Conservation (phyloP, 2,329 filamentous ascomycete species). For the Claviceps sp. region DNA sequence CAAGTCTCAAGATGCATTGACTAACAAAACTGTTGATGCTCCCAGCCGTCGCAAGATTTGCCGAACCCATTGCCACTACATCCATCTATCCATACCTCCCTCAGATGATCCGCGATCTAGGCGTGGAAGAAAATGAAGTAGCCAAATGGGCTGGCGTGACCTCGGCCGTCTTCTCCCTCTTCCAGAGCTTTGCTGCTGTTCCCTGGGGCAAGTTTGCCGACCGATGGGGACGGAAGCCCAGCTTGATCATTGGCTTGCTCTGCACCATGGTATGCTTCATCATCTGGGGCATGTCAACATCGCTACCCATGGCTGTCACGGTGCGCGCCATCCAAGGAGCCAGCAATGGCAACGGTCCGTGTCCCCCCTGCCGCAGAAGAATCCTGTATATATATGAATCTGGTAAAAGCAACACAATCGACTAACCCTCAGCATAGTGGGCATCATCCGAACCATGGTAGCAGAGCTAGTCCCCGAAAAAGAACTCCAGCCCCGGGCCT, state of each 20-base stretch:
- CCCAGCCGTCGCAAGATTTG: slow-evolving; percentile 62
- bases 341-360: slow-evolving; percentile 68
- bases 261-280: slow-evolving; percentile 74
- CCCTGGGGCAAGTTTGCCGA: slow-evolving; percentile 70
- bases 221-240: slow-evolving; percentile 64
- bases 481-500: slow-evolving; percentile 76
- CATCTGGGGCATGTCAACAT: slow-evolving; percentile 72
- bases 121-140: slow-evolving; percentile 55
- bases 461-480: slow-evolving; percentile 84
- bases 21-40: background rate
- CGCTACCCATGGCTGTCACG: slow-evolving; percentile 63
- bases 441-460: slow-evolving; percentile 83
- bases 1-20: background rate
- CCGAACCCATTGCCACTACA: slow-evolving; percentile 60
- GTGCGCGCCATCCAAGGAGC: slow-evolving; percentile 68
- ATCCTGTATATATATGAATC: background rate
- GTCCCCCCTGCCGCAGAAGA: background rate
- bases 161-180: slow-evolving; percentile 57
- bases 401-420: too few relatives aligned
- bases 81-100: slow-evolving; percentile 59
- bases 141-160: slow-evolving; percentile 71
- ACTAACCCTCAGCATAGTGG: slow-evolving; percentile 34
- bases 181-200: slow-evolving; percentile 59
- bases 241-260: slow-evolving; percentile 59
- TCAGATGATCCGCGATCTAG: slow-evolving; percentile 74